Conservation (phyloP, 208 protist species). For the Crithidia fasciculata region DNA sequence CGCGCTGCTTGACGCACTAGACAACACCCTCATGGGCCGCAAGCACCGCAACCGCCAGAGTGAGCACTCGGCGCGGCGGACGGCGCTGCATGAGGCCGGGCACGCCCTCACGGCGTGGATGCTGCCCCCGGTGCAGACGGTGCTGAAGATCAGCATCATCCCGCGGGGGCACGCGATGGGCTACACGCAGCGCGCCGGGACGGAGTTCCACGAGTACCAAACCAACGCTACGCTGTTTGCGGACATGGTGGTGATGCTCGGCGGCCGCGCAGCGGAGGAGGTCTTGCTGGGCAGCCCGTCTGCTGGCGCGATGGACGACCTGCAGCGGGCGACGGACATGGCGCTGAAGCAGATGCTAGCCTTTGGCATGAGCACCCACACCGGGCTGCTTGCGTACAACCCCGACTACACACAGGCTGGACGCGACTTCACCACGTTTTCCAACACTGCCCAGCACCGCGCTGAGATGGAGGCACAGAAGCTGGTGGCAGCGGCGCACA, state of each 20-base stretch:
- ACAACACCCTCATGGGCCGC: conserved; percentile 84
- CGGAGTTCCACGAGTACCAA: conserved; percentile 89
- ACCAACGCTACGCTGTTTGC: conserved; percentile 88
- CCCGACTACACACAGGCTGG: conserved; percentile 84
- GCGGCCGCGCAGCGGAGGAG: conserved; percentile 86
- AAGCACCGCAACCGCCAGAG: conserved; percentile 86
- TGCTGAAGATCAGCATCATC: conserved; percentile 87
- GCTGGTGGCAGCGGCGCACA: conserved; percentile 71
- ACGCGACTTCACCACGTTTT: conserved; percentile 83
- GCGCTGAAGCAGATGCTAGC: conserved; percentile 84
- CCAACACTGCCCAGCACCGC: conserved; percentile 73
- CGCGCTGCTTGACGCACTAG: conserved; percentile 74
- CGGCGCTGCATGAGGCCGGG: conserved; percentile 79
- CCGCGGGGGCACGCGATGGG: conserved; percentile 85
- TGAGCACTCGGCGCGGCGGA: conserved; percentile 57
- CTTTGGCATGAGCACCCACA: conserved; percentile 83
- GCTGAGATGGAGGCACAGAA: conserved; percentile 79
- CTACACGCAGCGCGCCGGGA: conserved; percentile 87
- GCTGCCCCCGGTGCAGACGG: conserved; percentile 69
- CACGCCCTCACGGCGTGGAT: conserved; percentile 83
- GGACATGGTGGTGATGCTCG: conserved; percentile 87
- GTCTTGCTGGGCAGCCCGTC: conserved; percentile 90
- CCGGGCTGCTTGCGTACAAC: conserved; percentile 82
- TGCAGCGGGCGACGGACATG: conserved; percentile 86
- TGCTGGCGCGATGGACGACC: conserved; percentile 88